phyloP scores from a whole-genome alignment of 495 filamentous ascomycete genomes.

The Tuber melanosporum region DNA sequence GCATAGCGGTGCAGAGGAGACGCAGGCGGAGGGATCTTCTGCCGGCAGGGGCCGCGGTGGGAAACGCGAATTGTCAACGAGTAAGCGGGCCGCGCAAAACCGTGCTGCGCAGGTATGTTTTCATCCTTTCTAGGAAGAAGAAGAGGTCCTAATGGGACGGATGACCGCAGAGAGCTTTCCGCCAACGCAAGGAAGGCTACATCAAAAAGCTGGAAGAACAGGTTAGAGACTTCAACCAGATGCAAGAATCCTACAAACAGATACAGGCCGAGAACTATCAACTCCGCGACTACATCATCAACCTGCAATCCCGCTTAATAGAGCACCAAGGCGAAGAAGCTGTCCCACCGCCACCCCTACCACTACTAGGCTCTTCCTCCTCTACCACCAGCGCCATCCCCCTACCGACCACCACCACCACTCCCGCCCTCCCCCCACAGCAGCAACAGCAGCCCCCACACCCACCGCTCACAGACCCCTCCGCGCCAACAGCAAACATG shows the following conservation, averaged over 20 bases:
- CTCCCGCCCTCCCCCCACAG: constrained; percentile 37
- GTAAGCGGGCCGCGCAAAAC: constrained; percentile 94
- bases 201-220: constrained; percentile 95
- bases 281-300: constrained; percentile 84
- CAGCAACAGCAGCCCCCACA: constrained; percentile 18
- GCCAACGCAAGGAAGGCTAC: constrained; percentile 94
- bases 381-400: constrained; percentile 35
- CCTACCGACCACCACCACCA: constrained; percentile 19
- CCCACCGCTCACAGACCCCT: not conserved
- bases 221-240: constrained; percentile 63
- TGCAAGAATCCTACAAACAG: constrained; percentile 64
- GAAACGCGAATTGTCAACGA: constrained; percentile 86
- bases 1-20: constrained; percentile 44
- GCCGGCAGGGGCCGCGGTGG: constrained; percentile 45
- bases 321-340: constrained; percentile 78
- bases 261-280: constrained; percentile 82
- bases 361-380: constrained; percentile 42
- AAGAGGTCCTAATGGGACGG: constrained; percentile 9
- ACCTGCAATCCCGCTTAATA: constrained; percentile 78
- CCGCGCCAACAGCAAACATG: constrained; percentile 38
- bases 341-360: constrained; percentile 64
- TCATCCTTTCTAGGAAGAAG: not conserved
- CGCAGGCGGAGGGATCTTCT: constrained; percentile 34
- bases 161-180: constrained; percentile 72
- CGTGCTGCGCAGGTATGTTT: constrained; percentile 81